Conservation (phyloP, 768 basidiomycete species). For the Hydnomerulius pinastri region DNA sequence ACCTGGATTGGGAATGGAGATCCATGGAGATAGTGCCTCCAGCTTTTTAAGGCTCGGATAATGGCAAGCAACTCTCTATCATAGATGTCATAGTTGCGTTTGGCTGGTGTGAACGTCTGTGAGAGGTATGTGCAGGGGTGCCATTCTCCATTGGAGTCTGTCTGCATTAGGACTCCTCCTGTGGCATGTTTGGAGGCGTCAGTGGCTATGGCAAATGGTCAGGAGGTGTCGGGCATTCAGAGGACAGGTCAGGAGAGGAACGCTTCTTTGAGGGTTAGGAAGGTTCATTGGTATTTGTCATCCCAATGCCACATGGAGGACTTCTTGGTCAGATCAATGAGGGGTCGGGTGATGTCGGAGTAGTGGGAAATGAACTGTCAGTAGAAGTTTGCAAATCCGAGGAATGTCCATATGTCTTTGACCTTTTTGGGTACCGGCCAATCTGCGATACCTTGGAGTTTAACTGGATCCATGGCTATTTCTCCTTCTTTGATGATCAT, state of each 20-base stretch:
- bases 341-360: conserved; percentile 31
- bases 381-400: too few species aligned
- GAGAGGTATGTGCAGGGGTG: too few species aligned
- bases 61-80: conserved; percentile 23
- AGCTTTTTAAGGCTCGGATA: neutral
- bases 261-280: neutral
- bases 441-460: conserved; percentile 32
- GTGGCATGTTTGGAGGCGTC: neutral
- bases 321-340: conserved; percentile 1
- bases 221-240: conserved; percentile 3
- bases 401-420: too few species aligned
- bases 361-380: conserved; percentile 35
- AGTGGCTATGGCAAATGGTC: conserved; percentile 1
- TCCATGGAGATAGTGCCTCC: conserved; percentile 36
- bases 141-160: neutral
- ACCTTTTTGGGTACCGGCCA: conserved; percentile 27
- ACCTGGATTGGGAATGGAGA: conserved; percentile 32
- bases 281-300: neutral
- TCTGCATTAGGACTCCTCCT: neutral
- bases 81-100: conserved; percentile 51
- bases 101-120: conserved; percentile 12
- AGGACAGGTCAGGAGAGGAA: neutral
- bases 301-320: neutral
- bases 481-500: too few species aligned
- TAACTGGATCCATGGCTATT: conserved; percentile 37